Evolutionary conservation across 306 rosid species (phyloP), one percentile per base, ranked within the genome.

Genomic region (Prinsepia uniflora): DNA sequence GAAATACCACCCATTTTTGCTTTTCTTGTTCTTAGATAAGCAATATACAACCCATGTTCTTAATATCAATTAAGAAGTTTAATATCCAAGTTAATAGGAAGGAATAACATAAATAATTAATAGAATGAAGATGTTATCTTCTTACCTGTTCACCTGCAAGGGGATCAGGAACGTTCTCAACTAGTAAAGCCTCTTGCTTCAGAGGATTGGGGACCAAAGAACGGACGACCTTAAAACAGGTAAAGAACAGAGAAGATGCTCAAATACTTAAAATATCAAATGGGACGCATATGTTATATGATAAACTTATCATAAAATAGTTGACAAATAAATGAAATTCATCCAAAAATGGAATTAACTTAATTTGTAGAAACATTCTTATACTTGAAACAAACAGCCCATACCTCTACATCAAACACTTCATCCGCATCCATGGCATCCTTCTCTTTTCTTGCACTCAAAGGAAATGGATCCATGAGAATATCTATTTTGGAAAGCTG

Each of bases 61-160:
- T 70, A 4, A n/a, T 17, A 36, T 36, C 8, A 68, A 24, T 10
- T 19, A 30, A 30, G 36, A 30, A 30, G 36, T 30, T 30, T 30
- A 4, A 60, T 8, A 50, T 61, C 39, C 8, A 50, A 11, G 41
- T 24, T 62, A 44, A 46, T 4, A 20, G 9, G 8, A 15, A 65
- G 14, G 10, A 45, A 7, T 14, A 8, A 7, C 41, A 15, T 10
- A 43, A 50, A 40, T 49, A 47, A 47, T 11, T 22, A 69, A 69
- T 4, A n/a, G 53, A 70, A 39, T 6, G 34, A 43, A 1, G n/a
- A 40, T 49, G 50, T 72, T 15, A 72, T 45, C 65, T 60, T 63
- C 15, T 67, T 80, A 94, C 97, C 99, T 94, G 99, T 83, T 94
- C 99, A 84, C 97, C 95, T 11, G 89, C 84, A 68, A 94, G 95